Percentiles rank a stretch among this genome's conserved stretches.
Conservation (phyloP, 2,329 filamentous ascomycete genomes). For the Cercospora beticola region DNA sequence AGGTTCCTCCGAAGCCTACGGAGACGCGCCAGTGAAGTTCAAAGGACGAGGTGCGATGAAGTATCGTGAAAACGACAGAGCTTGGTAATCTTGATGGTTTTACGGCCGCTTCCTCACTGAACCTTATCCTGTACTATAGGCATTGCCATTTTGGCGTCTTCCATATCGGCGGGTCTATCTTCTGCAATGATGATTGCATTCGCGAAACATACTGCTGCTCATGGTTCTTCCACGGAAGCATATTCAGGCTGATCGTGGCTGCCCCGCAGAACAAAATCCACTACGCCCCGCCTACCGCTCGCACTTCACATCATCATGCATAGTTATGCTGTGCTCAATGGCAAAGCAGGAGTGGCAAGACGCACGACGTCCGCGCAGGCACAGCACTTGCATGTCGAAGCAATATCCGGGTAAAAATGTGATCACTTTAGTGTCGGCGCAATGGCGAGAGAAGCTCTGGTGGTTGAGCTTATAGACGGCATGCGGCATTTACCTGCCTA, state of each 20-base stretch:
- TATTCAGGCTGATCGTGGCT: slow-evolving; percentile 2
- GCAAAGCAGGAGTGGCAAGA: background rate
- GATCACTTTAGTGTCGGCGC: background rate
- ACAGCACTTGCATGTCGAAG: background rate
- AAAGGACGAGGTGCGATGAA: slow-evolving; percentile 45
- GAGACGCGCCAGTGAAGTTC: slow-evolving; percentile 41
- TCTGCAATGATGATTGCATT: background rate
- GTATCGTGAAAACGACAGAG: slow-evolving; percentile 35
- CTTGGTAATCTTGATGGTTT: slow-evolving; percentile 16
- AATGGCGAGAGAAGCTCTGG: background rate
- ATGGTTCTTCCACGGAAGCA: background rate
- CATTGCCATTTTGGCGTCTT: background rate
- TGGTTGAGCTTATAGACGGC: background rate
- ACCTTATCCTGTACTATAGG: background rate
- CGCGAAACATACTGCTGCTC: background rate
- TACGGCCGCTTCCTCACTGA: background rate
- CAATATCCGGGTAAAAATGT: background rate
- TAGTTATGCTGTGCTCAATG: background rate
- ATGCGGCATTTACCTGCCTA: background rate
- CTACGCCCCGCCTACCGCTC: background rate
- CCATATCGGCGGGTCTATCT: background rate
- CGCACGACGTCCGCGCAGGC: background rate
- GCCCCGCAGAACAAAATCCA: background rate
- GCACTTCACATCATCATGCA: slow-evolving; percentile 5
- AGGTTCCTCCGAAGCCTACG: slow-evolving; percentile 26